Conservation (phyloP, 2,329 filamentous ascomycete species). For the Nigrospora sphaerica region DNA sequence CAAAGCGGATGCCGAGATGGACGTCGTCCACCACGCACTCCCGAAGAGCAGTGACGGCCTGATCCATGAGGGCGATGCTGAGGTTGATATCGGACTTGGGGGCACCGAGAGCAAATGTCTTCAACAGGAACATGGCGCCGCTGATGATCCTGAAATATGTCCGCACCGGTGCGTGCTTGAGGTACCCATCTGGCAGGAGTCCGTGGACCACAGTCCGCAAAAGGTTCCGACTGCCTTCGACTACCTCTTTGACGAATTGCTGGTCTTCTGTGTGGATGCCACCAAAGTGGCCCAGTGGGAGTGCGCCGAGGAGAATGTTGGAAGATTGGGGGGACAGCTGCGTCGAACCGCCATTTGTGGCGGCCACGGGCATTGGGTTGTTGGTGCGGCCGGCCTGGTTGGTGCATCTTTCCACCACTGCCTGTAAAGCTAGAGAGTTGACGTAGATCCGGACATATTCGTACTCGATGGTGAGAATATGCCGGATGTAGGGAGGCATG, state of each 20-base stretch:
- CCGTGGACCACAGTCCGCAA: conserved; percentile 71
- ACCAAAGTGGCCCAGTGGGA: conserved; percentile 57
- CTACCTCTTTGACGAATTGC: conserved; percentile 68
- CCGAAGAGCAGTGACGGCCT: conserved; percentile 65
- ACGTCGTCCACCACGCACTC: conserved; percentile 80
- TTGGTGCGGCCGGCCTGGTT: conserved; percentile 55
- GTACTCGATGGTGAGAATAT: conserved; percentile 89
- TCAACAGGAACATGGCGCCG: conserved; percentile 77
- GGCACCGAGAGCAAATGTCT: conserved; percentile 76
- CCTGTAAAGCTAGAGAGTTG: conserved; percentile 89
- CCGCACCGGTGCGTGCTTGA: conserved; percentile 75
- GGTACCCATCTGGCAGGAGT: conserved; percentile 64
- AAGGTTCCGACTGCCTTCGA: conserved; percentile 71
- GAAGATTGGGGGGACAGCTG: conserved; percentile 57
- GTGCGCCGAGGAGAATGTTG: conserved; percentile 52
- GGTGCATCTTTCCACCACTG: conserved; percentile 87
- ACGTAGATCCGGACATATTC: conserved; percentile 93
- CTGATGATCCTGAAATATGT: conserved; percentile 85
- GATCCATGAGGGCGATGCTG: conserved; percentile 68
- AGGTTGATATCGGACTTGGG: conserved; percentile 71
- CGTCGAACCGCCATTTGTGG: conserved; percentile 26
- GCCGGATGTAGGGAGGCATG: conserved; percentile 56
- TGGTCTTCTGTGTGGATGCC: conserved; percentile 61
- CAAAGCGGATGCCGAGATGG: conserved; percentile 77
- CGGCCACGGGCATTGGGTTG: conserved; percentile 26